Conservation (phyloP, 495 filamentous ascomycete genomes). For the Immersiella caudata region DNA sequence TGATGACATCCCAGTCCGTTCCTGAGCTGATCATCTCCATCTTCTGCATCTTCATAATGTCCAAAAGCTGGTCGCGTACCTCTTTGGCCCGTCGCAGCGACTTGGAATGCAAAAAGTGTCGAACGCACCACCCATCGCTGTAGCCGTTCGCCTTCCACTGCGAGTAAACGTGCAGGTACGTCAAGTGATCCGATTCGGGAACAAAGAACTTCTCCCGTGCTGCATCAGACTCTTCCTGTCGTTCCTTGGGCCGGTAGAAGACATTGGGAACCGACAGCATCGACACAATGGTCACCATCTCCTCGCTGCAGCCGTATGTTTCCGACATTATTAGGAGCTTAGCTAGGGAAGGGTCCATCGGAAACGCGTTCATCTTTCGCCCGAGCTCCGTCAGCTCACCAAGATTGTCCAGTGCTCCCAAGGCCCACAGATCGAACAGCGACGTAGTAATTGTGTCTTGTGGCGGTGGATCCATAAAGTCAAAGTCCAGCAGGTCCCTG, state of each 20-base stretch:
- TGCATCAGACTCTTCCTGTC: slow-evolving; percentile 93
- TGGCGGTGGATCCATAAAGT: slow-evolving; percentile 98
- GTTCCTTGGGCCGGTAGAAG: slow-evolving; percentile 97
- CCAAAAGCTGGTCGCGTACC: slow-evolving; percentile 87
- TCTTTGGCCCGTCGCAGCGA: slow-evolving; percentile 87
- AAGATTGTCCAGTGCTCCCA: slow-evolving; percentile 91
- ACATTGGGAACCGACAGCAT: slow-evolving; percentile 97
- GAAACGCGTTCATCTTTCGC: slow-evolving; percentile 92
- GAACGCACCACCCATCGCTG: slow-evolving; percentile 87
- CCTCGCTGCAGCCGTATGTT: slow-evolving; percentile 90
- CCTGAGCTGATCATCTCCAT: slow-evolving; percentile 88
- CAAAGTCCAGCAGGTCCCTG: slow-evolving; percentile 92
- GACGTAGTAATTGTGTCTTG: slow-evolving; percentile 98
- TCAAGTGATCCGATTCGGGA: slow-evolving; percentile 94
- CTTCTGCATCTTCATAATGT: slow-evolving; percentile 94
- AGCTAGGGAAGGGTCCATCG: slow-evolving; percentile 92
- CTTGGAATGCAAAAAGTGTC: slow-evolving; percentile 93
- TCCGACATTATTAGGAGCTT: slow-evolving; percentile 90
- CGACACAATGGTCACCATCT: slow-evolving; percentile 97
- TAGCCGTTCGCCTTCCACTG: slow-evolving; percentile 93
- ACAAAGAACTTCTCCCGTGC: slow-evolving; percentile 99
- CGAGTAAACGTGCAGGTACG: slow-evolving; percentile 91
- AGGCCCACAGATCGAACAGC: slow-evolving; percentile 96
- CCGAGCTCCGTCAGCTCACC: slow-evolving; percentile 89
- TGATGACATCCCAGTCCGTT: slow-evolving; percentile 93